Conservation (phyloP, 106 monocot genomes). For the Dendrobium officinale region DNA sequence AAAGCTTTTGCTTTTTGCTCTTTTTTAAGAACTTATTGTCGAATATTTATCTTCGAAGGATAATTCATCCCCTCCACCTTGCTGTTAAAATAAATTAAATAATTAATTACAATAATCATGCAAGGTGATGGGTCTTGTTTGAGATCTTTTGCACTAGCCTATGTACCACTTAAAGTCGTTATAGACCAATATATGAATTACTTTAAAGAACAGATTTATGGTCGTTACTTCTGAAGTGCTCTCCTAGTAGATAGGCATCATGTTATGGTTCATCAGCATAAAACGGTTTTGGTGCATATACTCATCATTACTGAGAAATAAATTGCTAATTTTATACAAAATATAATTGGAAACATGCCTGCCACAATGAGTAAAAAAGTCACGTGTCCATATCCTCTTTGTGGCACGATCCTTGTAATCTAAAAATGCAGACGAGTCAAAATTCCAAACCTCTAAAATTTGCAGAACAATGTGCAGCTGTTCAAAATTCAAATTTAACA, state of each 20-base stretch:
- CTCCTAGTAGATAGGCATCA: background rate
- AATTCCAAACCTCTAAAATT: background rate
- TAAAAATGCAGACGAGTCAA: too few species aligned
- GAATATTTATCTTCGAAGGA: too few species aligned
- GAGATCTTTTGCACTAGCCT: background rate
- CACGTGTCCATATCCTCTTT: background rate
- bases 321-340: background rate
- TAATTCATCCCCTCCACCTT: too few species aligned
- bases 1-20: too few species aligned
- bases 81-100: too few species aligned
- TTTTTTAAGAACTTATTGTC: too few species aligned
- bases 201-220: background rate
- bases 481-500: background rate
- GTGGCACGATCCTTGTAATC: background rate
- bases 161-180: background rate
- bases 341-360: background rate
- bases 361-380: background rate
- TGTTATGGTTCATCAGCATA: background rate
- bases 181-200: background rate
- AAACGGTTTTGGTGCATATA: background rate
- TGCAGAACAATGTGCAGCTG: background rate
- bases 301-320: background rate
- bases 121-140: too few species aligned
- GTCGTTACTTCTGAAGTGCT: background rate
- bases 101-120: too few species aligned